Percentiles rank a stretch among this genome's conserved stretches.
Conservation (phyloP, 2,329 filamentous ascomycete genomes). For the Rugonectria rugulosa region DNA sequence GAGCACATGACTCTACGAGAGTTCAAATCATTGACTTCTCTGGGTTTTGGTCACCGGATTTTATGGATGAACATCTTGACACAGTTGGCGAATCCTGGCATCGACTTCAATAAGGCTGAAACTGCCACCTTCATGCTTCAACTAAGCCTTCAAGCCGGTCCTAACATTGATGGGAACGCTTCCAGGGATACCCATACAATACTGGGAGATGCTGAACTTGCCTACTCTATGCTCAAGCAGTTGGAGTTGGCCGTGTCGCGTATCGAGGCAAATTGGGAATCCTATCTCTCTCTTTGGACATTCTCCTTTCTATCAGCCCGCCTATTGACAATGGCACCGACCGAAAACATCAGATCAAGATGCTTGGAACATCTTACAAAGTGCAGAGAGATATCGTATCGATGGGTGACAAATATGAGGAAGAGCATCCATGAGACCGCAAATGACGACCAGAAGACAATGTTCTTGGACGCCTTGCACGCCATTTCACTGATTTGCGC, state of each 20-base stretch:
- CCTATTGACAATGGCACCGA: constrained; percentile 18
- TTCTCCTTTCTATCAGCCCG: constrained; percentile 27
- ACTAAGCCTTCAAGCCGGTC: constrained; percentile 30
- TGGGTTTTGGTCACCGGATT: constrained; percentile 22
- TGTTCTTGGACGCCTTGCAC: constrained; percentile 10
- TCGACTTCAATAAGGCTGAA: constrained; percentile 36
- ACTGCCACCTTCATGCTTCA: constrained; percentile 28
- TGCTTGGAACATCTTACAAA: not conserved
- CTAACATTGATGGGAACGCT: rapidly evolving
- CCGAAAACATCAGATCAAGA: rapidly evolving
- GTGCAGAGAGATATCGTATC: constrained; percentile 15
- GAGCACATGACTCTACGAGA: constrained; percentile 58
- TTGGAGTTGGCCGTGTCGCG: constrained; percentile 6
- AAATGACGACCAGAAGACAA: constrained; percentile 8
- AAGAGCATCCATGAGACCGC: not conserved
- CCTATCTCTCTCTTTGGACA: constrained; percentile 20
- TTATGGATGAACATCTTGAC: constrained; percentile 34
- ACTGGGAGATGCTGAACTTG: constrained; percentile 12
- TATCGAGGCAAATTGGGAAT: constrained; percentile 32
- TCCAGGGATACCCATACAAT: constrained; percentile 8
- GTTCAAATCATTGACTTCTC: constrained; percentile 50
- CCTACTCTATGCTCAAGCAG: not conserved
- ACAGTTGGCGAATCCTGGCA: constrained; percentile 27
- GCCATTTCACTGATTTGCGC: constrained; percentile 18
- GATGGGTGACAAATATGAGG: constrained; percentile 12